Base-by-base conservation (phyloP, 2,329 filamentous ascomycete species). In the Neopestalotiopsis sp. region DNA sequence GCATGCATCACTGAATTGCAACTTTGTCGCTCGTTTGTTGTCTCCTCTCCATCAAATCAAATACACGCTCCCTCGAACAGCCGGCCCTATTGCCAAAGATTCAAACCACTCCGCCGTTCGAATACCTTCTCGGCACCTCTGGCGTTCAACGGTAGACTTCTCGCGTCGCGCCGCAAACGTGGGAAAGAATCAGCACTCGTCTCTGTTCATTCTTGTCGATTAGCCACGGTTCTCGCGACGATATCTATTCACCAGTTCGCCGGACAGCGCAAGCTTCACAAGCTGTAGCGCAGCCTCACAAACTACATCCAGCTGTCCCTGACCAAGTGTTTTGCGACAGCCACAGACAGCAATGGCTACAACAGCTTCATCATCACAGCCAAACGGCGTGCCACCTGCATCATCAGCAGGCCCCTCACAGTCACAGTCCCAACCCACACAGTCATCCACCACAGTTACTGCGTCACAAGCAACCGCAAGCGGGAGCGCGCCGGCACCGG, bases 311-410 rank as follows among this genome's bases (percentile, higher is more conserved):
- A 9, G 45, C 45, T n/a, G 45, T 53, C 45, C 13, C 17, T 20
- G 45, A 17, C 45, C 17, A 20, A 38, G 6, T 20, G n/a, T 17
- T n/a, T 20, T 20, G 45, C 17, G 38, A 24, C 61, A 12, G 61
- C 38, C 34, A 32, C 61, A 30, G 34, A 38, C 40, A 65, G 6
- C 45, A 14, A 67, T 67, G 65, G 65, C 65, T 17, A 58, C 65
- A 6, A 17, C 75, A 13, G 73, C 77, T 58, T 75, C 78, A 10
- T 71, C 73, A 40, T 81, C 86, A 7, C 87, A 89, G 74, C 82
- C 86, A 10, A 90, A 90, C 75, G 88, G 88, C 70, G 79, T 86
- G 30, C 78, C 82, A 1, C 70, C 80, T 24, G 77, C 84, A 49
- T 80, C 80, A 40, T 68, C 69, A 30, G 79, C 69, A 32, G 79